A percentile compares a stretch with the other conserved stretches of the same genome.
Evolutionary conservation across 2,329 filamentous ascomycete genomes (phyloP).

Genomic region (Fusarium falciforme): DNA sequence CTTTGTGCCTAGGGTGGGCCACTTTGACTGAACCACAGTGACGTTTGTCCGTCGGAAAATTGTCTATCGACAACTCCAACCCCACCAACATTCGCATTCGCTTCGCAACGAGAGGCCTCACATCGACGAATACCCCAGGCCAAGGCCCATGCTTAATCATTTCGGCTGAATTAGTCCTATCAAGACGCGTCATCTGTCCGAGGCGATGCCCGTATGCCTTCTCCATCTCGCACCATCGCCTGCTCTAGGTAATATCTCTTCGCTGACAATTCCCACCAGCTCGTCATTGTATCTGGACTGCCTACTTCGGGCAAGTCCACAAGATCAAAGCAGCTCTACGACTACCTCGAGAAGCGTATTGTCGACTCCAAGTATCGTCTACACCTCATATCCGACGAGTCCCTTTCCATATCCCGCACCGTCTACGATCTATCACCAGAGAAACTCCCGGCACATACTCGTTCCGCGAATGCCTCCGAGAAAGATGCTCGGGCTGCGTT

Average conservation of each 20-base stretch:
- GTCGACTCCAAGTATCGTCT: slow-evolving; percentile 67
- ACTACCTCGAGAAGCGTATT: slow-evolving; percentile 72
- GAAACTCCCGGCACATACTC: slow-evolving; percentile 66
- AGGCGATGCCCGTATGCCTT: slow-evolving; percentile 42
- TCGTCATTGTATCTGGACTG: slow-evolving; percentile 75
- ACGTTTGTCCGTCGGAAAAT: slow-evolving; percentile 29
- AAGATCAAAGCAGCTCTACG: slow-evolving; percentile 73
- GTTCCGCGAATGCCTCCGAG: slow-evolving; percentile 79
- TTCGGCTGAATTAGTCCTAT: not conserved
- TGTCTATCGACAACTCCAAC: slow-evolving; percentile 17
- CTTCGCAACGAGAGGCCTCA: not conserved
- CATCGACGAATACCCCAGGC: not conserved
- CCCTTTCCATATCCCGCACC: slow-evolving; percentile 73
- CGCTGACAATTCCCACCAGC: slow-evolving; percentile 53
- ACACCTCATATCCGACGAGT: slow-evolving; percentile 80
- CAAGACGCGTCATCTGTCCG: not conserved
- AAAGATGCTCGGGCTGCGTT: slow-evolving; percentile 84
- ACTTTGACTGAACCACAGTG: slow-evolving; percentile 12
- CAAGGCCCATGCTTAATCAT: not conserved
- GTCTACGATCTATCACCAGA: slow-evolving; percentile 75
- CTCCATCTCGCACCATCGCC: not conserved
- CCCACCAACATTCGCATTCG: slow-evolving; percentile 1
- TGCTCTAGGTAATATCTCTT: slow-evolving; percentile 5
- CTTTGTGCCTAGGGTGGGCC: not conserved
- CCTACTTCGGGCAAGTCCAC: slow-evolving; percentile 77